These are phyloP conservation scores for Stephania cephalantha DNA, from an alignment of 164 flowering plant species.

Conservation along the genomic window DNA sequence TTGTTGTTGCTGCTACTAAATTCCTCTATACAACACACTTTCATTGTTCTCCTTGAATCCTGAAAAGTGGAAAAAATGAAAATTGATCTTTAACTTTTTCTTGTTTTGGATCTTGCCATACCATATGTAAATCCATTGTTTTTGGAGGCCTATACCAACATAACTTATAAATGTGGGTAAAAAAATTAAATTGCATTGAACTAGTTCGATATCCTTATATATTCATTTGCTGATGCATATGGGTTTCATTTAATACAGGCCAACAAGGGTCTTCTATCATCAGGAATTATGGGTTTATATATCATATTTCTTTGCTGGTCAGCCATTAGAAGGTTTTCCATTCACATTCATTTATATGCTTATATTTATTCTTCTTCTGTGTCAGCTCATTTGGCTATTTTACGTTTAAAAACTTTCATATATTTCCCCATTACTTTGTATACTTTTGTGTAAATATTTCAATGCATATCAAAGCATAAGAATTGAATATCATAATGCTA, in stretches of 20 bases:
- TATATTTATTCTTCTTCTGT: neutral
- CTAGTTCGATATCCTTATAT: neutral
- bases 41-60: no score
- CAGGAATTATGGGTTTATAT: conserved; percentile 87
- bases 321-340: conserved; percentile 72
- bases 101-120: no score
- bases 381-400: neutral
- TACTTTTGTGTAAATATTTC: no score
- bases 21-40: no score
- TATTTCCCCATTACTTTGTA: no score
- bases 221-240: conserved; percentile 1
- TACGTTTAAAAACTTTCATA: neutral
- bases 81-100: no score
- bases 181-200: neutral
- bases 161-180: no score
- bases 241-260: conserved; percentile 39
- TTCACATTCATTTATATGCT: neutral
- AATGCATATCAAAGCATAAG: no score
- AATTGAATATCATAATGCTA: neutral
- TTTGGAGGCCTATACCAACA: no score
- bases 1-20: no score
- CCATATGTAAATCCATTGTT: no score
- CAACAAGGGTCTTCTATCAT: conserved; percentile 76
- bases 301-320: conserved; percentile 90
- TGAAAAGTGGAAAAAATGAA: no score